Base-by-base conservation (phyloP, 129 eudicot genomes). In the Artemisia argyi region DNA sequence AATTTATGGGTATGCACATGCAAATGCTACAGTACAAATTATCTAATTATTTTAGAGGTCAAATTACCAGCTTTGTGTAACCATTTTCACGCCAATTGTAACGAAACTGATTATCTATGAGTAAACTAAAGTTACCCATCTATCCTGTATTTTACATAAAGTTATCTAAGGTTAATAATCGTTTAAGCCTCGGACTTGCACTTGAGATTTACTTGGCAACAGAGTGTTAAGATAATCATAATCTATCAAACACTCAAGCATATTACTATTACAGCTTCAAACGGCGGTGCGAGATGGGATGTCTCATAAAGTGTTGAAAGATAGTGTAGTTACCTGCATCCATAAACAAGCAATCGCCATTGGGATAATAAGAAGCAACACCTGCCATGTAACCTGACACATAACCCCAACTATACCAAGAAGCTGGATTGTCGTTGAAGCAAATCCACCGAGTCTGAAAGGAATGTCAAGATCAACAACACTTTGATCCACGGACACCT, bases 401-500 rank as follows among this genome's bases (percentile, higher is more conserved):
- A 93, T 89, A 50, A 93, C 97, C 66, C 92, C 98, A 9, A 93
- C 91, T 63, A 89, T 93, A 51, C 97, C 98, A 72, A 93, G 61
- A 80, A 93, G 92, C 70, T 93, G 98, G 68, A 93, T 93, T 28
- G 98, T 90, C 53, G 97, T 90, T 28, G 98, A 71, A 65, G 96
- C 96, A 81, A 93, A 90, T 69, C 97, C 92, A 56, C 98, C 97
- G 30, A 93, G 96, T 82, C 98, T 89, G 79, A 88, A 90, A 44
- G 97, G 99, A 71, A 94, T 86, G 66, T 88, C 99, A 17, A 90
- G 94, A 83, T 94, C 99, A 69, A 94, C 87, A 66, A 88, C 96
- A 70, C 96, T 90, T 85, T 90, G 99, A 80, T 94, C 99, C 77
- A 83, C 68, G 4, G 99, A 94, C 28, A 90, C 99, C 99, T 94